phyloP scores from a whole-genome alignment of 1,284 basidiomycete genomes.

The Trichosporon sp. region DNA sequence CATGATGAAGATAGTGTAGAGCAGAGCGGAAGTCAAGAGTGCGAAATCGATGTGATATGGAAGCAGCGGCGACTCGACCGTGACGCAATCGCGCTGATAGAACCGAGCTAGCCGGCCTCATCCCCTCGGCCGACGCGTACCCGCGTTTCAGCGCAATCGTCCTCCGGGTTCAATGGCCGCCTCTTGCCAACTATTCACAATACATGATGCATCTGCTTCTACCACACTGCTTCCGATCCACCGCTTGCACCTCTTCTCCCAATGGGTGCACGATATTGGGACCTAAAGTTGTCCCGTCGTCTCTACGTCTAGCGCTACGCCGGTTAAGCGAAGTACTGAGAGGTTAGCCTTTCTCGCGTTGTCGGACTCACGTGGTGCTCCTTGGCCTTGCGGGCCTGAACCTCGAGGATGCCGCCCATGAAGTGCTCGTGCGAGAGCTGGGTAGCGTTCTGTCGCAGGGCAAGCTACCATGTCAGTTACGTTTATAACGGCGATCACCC shows the following conservation, averaged over 20 bases:
- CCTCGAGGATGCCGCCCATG: slow-evolving; percentile 82
- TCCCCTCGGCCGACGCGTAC: neutral
- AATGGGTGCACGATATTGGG: neutral
- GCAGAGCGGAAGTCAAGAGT: neutral
- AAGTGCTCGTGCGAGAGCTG: slow-evolving; percentile 89
- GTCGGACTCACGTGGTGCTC: slow-evolving; percentile 53
- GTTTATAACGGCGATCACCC: slow-evolving; percentile 48
- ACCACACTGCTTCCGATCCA: neutral
- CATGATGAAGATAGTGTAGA: neutral
- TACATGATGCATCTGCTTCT: slow-evolving; percentile 4
- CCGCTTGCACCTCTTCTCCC: neutral
- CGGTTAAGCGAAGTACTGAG: slow-evolving; percentile 29
- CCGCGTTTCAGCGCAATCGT: neutral
- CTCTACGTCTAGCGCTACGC: neutral
- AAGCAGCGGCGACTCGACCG: neutral
- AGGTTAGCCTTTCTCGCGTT: slow-evolving; percentile 10
- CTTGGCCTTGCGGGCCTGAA: slow-evolving; percentile 97
- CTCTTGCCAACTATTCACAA: neutral
- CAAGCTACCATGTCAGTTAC: slow-evolving; percentile 26
- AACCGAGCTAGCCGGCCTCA: neutral
- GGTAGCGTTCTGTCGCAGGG: slow-evolving; percentile 82
- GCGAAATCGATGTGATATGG: neutral
- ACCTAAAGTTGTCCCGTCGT: neutral
- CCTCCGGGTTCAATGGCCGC: neutral
- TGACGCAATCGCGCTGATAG: neutral